Evolutionary conservation across 179 eudicot genomes (phyloP).

Genomic region (Amaranthus tricolor): DNA sequence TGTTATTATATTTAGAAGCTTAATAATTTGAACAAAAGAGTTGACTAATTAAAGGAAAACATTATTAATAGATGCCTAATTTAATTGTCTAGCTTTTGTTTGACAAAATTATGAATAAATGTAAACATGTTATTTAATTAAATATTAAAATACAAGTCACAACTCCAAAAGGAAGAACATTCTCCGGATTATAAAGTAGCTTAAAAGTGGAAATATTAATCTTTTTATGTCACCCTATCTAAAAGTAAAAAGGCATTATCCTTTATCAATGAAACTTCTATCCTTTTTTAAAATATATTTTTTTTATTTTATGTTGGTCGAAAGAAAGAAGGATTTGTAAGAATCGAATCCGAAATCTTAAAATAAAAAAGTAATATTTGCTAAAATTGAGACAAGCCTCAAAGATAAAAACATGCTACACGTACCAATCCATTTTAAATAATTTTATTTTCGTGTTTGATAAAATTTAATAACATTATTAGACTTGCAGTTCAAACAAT

Average conservation of each 20-base stretch:
- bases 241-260: slow-evolving; percentile 15
- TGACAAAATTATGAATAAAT: slow-evolving; percentile 1
- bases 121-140: not conserved
- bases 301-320: too few species aligned
- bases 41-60: slow-evolving; percentile 1
- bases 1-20: not conserved
- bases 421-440: too few species aligned
- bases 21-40: not conserved
- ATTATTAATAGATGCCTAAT: slow-evolving; percentile 1
- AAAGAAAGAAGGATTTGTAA: too few species aligned
- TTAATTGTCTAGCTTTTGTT: slow-evolving; percentile 18
- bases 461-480: too few species aligned
- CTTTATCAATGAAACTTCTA: slow-evolving; percentile 18
- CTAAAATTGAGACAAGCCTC: too few species aligned
- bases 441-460: too few species aligned
- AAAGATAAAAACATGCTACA: too few species aligned
- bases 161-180: slow-evolving; percentile 3
- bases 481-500: too few species aligned
- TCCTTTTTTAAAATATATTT: slow-evolving; percentile 12
- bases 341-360: too few species aligned
- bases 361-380: too few species aligned
- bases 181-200: not conserved
- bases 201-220: not conserved
- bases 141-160: not conserved
- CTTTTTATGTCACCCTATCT: slow-evolving; percentile 15